Evolutionary conservation across 768 basidiomycete species (phyloP).

Genomic region (Heimioporus sp.): DNA sequence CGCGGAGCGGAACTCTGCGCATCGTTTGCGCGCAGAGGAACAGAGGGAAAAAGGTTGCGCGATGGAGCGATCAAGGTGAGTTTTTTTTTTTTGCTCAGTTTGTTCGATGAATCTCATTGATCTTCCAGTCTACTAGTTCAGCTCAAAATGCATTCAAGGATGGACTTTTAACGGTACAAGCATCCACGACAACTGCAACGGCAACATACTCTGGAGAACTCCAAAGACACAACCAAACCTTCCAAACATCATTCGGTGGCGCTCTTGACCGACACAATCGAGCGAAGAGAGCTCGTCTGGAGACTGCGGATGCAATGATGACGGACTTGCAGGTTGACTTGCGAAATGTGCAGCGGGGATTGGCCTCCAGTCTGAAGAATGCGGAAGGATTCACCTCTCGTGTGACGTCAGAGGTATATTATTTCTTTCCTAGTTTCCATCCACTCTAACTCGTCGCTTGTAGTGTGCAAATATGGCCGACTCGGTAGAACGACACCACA

Average conservation of each 20-base stretch:
- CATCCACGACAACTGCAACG: conserved; percentile 44
- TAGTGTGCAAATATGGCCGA: conserved; percentile 44
- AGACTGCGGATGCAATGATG: conserved; percentile 50
- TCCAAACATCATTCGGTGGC: conserved; percentile 45
- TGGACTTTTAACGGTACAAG: conserved; percentile 45
- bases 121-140: conserved; percentile 39
- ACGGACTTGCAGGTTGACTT: conserved; percentile 52
- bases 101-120: conserved; percentile 11
- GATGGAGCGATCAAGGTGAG: conserved; percentile 61
- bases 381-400: conserved; percentile 41
- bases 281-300: conserved; percentile 67
- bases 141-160: conserved; percentile 40
- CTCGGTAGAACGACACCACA: conserved; percentile 44
- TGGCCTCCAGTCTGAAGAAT: conserved; percentile 49
- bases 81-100: background rate
- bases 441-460: conserved; percentile 3
- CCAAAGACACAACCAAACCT: conserved; percentile 44
- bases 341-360: conserved; percentile 46
- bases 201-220: conserved; percentile 51
- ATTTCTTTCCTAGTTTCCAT: background rate
- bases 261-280: conserved; percentile 61
- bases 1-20: conserved; percentile 42
- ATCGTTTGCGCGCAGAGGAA: conserved; percentile 43
- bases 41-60: conserved; percentile 51
- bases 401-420: conserved; percentile 53